Conservation (phyloP, 768 basidiomycete species). For the Trichaptum fuscoviolaceum region DNA sequence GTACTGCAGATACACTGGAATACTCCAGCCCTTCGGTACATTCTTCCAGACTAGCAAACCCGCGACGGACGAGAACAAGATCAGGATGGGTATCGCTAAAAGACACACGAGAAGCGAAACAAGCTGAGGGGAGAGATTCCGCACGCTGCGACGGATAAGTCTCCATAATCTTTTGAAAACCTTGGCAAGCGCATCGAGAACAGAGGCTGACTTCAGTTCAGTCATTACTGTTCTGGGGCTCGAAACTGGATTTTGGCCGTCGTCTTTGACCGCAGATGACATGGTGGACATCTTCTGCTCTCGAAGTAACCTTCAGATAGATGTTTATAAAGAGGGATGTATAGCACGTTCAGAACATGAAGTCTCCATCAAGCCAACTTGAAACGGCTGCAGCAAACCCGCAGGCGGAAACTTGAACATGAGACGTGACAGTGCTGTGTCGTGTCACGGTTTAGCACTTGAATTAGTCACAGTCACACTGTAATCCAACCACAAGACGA, state of each 20-base stretch:
- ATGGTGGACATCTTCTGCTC: constrained; percentile 5
- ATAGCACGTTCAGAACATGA: neutral
- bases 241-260: neutral
- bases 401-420: too few relatives aligned
- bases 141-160: constrained; percentile 28
- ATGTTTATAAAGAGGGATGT: constrained; percentile 1
- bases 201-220: constrained; percentile 14
- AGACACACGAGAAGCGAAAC: constrained; percentile 62
- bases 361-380: too few relatives aligned
- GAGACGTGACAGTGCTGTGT: too few relatives aligned
- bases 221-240: neutral
- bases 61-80: constrained; percentile 56
- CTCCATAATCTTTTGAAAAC: constrained; percentile 18
- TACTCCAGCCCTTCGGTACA: constrained; percentile 65
- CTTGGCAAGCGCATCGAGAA: constrained; percentile 5
- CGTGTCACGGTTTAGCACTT: too few relatives aligned
- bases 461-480: too few relatives aligned
- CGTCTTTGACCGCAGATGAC: constrained; percentile 3
- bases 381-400: too few relatives aligned
- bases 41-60: constrained; percentile 74
- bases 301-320: constrained; percentile 13
- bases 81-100: constrained; percentile 55
- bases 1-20: constrained; percentile 69
- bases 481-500: too few relatives aligned
- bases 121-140: constrained; percentile 54